Evolutionary conservation across 1,139 yeast species (phyloP).

Genomic region (Williopsis jadinii): DNA sequence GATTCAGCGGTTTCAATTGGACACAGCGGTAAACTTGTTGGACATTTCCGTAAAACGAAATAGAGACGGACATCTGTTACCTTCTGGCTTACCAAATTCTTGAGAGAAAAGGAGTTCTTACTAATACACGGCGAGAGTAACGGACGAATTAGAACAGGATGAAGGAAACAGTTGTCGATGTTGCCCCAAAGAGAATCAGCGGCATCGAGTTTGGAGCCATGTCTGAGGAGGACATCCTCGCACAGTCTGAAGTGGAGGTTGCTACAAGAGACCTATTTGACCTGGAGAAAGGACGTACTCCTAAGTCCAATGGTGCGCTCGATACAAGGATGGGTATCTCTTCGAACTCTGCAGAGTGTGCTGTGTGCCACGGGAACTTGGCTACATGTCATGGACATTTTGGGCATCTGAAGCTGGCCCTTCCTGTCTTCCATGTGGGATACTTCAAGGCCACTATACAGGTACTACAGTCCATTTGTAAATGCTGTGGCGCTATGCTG

Average conservation of each 20-base stretch:
- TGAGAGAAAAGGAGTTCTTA: neutral
- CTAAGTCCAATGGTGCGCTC: conserved; percentile 79
- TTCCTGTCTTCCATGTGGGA: conserved; percentile 97
- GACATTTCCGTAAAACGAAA: too few species aligned
- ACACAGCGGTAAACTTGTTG: too few species aligned
- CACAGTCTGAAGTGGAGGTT: conserved; percentile 92
- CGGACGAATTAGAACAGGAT: conserved; percentile 9
- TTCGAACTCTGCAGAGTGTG: conserved; percentile 74
- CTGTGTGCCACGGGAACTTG: conserved; percentile 85
- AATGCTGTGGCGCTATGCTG: conserved; percentile 75
- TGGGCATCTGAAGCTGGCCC: conserved; percentile 86
- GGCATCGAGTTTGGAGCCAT: conserved; percentile 92
- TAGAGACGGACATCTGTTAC: neutral
- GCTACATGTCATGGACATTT: conserved; percentile 98
- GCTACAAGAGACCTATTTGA: conserved; percentile 89
- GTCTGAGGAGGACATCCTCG: conserved; percentile 83
- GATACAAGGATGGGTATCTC: conserved; percentile 95
- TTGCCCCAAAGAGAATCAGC: conserved; percentile 83
- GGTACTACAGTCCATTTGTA: conserved; percentile 88
- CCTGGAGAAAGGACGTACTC: conserved; percentile 75
- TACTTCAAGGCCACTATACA: conserved; percentile 88
- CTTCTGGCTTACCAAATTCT: conserved; percentile 21
- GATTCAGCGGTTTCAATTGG: too few species aligned
- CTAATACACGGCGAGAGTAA: too few species aligned
- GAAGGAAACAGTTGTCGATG: conserved; percentile 46